Conservation (phyloP, 441 rosid genomes). For the Bruguiera hainesii region DNA sequence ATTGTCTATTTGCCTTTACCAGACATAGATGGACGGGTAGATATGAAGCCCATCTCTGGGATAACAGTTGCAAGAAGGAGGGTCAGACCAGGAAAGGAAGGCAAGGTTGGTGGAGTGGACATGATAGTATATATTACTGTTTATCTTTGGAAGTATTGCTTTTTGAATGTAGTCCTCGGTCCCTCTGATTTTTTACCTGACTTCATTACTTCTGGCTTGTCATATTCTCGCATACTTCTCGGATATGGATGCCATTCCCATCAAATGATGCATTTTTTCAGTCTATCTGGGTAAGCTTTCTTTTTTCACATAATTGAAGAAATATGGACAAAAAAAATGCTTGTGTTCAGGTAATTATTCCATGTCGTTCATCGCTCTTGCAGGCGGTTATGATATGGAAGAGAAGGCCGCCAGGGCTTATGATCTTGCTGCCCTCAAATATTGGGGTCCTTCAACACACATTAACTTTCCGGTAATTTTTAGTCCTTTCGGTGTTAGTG, state of each 20-base stretch:
- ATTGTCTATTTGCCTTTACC: slow-evolving; percentile 7
- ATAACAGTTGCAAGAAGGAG: slow-evolving; percentile 95
- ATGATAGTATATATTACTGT: slow-evolving; percentile 10
- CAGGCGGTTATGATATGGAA: slow-evolving; percentile 97
- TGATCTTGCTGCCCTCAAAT: slow-evolving; percentile 95
- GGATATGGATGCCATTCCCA: slow-evolving; percentile 32
- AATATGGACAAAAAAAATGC: neutral
- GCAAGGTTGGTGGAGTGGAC: slow-evolving; percentile 62
- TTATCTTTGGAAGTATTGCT: slow-evolving; percentile 26
- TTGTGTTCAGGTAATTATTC: neutral
- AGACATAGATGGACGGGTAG: slow-evolving; percentile 97
- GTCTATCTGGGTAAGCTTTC: slow-evolving; percentile 63
- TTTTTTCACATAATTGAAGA: neutral
- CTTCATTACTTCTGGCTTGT: slow-evolving; percentile 23
- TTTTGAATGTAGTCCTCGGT: slow-evolving; percentile 13
- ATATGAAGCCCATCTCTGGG: slow-evolving; percentile 98
- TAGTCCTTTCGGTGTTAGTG: neutral
- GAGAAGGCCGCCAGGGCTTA: slow-evolving; percentile 94
- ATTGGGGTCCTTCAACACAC: slow-evolving; percentile 92
- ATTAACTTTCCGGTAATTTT: slow-evolving; percentile 70
- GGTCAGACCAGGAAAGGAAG: slow-evolving; percentile 99
- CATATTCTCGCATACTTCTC: slow-evolving; percentile 28
- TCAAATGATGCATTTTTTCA: slow-evolving; percentile 33
- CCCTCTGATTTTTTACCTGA: slow-evolving; percentile 29
- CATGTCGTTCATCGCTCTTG: neutral